Percentiles rank a stretch among this genome's conserved stretches.
Conservation (phyloP, 2,329 filamentous ascomycete species). For the Fusarium duplospermum region DNA sequence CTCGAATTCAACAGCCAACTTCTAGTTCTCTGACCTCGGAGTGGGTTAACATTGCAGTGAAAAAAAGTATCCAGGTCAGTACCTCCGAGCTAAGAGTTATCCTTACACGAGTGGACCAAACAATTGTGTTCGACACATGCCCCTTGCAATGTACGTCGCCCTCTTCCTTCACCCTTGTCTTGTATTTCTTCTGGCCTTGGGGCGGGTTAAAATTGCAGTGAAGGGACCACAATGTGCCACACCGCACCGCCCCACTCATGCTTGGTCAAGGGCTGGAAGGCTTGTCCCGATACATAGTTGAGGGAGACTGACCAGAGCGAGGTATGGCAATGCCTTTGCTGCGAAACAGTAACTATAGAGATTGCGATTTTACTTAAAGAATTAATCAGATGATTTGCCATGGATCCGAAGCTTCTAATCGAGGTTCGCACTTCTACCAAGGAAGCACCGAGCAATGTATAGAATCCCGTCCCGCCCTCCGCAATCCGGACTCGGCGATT, state of each 20-base stretch:
- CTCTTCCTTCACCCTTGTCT: background rate
- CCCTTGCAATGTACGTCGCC: background rate
- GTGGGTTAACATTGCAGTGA: background rate
- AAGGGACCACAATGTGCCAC: no score
- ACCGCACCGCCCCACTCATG: no score
- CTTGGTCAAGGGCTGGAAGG: no score
- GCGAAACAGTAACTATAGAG: background rate
- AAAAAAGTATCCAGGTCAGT: background rate
- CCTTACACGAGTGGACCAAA: background rate
- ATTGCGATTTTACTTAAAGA: background rate
- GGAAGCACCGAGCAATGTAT: background rate
- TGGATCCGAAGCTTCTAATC: background rate
- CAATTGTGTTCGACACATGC: background rate
- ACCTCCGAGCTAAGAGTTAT: background rate
- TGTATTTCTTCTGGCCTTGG: background rate
- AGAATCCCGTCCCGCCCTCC: background rate
- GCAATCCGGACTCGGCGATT: background rate
- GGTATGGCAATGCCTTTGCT: background rate
- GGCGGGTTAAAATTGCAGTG: background rate
- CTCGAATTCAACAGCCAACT: background rate
- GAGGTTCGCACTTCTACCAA: background rate
- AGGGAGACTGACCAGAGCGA: background rate
- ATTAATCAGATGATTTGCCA: background rate
- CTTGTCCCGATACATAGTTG: no score
- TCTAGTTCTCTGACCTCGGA: background rate